Conservation (phyloP, 2,329 filamentous ascomycete genomes). For the Setomelanomma holmii region DNA sequence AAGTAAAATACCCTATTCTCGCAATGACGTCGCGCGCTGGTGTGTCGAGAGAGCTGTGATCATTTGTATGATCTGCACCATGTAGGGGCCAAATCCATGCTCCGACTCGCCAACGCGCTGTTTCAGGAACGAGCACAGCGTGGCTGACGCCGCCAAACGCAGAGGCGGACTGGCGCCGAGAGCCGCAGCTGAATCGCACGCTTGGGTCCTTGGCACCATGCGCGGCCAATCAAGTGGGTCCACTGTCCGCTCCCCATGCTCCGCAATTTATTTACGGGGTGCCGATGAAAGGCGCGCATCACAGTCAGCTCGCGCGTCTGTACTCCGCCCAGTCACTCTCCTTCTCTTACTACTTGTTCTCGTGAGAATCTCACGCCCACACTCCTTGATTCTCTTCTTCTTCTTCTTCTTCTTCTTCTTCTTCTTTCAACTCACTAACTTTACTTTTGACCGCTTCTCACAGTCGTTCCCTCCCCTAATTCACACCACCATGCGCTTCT, state of each 20-base stretch:
- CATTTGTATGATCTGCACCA: conserved; percentile 1
- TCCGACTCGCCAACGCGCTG: neutral
- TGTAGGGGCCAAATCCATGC: neutral
- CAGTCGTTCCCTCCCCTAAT: conserved; percentile 18
- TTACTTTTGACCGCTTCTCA: conserved; percentile 6
- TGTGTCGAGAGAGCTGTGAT: neutral
- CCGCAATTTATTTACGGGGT: conserved; percentile 6
- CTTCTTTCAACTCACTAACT: neutral
- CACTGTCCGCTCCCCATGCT: neutral
- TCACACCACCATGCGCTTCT: conserved; percentile 26
- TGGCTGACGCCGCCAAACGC: conserved; percentile 5
- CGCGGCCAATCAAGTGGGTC: neutral
- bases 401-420: neutral
- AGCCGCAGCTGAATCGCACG: neutral
- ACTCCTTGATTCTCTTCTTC: conserved; percentile 1
- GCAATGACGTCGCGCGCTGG: neutral
- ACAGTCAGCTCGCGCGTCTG: neutral
- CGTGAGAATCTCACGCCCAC: neutral
- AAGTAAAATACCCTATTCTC: too few relatives aligned
- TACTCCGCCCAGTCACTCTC: neutral
- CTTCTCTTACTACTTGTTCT: neutral
- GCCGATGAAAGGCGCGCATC: neutral
- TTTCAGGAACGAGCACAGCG: conserved; percentile 2
- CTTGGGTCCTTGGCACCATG: neutral
- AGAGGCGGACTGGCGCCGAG: neutral